A percentile compares a stretch with the other conserved stretches of the same genome.
phyloP scores from a whole-genome alignment of 768 basidiomycete genomes.

The Ephemerocybe angulata region DNA sequence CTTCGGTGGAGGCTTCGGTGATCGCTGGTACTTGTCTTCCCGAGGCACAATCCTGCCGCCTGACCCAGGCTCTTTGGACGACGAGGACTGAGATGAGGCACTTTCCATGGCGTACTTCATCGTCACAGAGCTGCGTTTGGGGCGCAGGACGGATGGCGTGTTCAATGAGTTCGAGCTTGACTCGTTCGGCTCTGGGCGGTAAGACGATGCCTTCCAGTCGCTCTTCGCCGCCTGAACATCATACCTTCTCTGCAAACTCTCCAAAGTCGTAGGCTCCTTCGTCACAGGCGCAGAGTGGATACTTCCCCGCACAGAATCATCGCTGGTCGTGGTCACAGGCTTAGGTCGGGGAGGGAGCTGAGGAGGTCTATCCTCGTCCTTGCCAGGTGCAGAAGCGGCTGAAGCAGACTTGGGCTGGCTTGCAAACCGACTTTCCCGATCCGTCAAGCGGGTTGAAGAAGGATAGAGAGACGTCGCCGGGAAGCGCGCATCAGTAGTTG shows the following conservation, averaged over 20 bases:
- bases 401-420: neutral
- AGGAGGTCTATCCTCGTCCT: constrained; percentile 2
- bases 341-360: constrained; percentile 12
- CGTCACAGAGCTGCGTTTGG: constrained; percentile 3
- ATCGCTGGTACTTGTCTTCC: constrained; percentile 6
- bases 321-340: neutral
- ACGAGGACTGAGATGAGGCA: neutral
- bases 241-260: constrained; percentile 5
- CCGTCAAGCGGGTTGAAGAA: constrained; percentile 5
- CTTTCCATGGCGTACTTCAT: constrained; percentile 10
- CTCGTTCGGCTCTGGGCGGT: neutral
- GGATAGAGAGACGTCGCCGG: constrained; percentile 23
- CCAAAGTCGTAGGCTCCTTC: neutral
- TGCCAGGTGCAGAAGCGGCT: too few relatives aligned
- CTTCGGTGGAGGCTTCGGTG: constrained; percentile 30
- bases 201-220: constrained; percentile 6
- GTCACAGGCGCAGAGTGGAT: neutral
- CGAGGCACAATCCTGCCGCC: neutral
- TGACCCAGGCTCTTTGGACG: neutral
- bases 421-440: neutral
- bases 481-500: constrained; percentile 41
- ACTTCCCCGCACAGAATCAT: neutral
- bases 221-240: neutral
- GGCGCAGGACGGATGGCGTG: neutral
- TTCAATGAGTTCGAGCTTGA: neutral